phyloP scores from a whole-genome alignment of 129 eudicot species.

The Pittosporum tobira region DNA sequence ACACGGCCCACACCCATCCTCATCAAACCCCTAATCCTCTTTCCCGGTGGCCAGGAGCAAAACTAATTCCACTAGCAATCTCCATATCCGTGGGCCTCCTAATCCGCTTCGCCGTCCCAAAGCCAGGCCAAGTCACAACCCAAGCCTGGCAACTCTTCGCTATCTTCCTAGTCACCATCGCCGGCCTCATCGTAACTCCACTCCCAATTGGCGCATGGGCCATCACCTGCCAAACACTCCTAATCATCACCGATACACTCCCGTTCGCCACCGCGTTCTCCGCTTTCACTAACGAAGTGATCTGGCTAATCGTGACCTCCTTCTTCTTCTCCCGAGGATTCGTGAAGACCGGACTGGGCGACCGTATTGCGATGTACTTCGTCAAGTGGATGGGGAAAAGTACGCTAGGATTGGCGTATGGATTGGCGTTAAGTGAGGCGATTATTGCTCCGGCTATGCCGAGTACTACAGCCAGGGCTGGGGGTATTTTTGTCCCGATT shows the following conservation, averaged over 20 bases:
- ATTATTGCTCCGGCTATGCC: constrained; percentile 71
- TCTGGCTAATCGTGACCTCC: constrained; percentile 63
- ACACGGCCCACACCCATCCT: constrained; percentile 7
- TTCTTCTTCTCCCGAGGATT: constrained; percentile 71
- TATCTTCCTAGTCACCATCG: constrained; percentile 55
- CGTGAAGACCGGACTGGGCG: constrained; percentile 71
- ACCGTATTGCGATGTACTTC: constrained; percentile 61
- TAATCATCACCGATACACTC: constrained; percentile 58
- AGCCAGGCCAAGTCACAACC: constrained; percentile 33
- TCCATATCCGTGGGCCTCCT: constrained; percentile 41
- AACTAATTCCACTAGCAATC: constrained; percentile 38
- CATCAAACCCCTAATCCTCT: constrained; percentile 7
- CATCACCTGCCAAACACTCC: constrained; percentile 39
- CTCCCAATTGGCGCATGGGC: constrained; percentile 85
- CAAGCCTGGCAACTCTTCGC: constrained; percentile 70
- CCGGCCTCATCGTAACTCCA: constrained; percentile 57
- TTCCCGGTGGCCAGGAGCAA: constrained; percentile 34
- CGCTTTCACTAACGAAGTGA: constrained; percentile 75
- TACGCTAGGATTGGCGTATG: constrained; percentile 63
- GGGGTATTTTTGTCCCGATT: constrained; percentile 77
- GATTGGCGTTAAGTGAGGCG: constrained; percentile 60
- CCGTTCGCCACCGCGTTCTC: constrained; percentile 54
- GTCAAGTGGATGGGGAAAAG: constrained; percentile 68
- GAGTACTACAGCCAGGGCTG: constrained; percentile 75
- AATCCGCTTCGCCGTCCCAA: constrained; percentile 62